phyloP scores from a whole-genome alignment of 2,329 filamentous ascomycete genomes.

The Cadophora sp. region DNA sequence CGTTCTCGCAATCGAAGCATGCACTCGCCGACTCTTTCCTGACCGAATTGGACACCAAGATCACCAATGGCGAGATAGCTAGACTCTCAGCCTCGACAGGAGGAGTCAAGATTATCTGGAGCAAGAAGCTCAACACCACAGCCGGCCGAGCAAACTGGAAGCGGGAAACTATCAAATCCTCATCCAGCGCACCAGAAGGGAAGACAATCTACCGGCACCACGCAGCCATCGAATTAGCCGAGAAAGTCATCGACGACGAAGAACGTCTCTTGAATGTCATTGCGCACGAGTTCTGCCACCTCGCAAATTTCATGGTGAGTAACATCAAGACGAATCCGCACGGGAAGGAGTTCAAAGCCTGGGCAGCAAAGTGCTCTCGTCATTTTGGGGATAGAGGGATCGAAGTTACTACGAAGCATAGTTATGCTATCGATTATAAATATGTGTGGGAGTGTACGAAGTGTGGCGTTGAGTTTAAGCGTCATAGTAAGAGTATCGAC shows the following conservation, averaged over 20 bases:
- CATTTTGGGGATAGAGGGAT: conserved; percentile 69
- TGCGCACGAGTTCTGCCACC: conserved; percentile 96
- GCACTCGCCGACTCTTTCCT: conserved; percentile 70
- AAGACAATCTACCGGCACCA: conserved; percentile 56
- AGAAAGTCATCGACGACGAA: conserved; percentile 84
- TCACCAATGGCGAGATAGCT: conserved; percentile 66
- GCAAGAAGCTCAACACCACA: conserved; percentile 79
- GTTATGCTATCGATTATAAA: conserved; percentile 89
- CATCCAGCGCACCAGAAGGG: neutral
- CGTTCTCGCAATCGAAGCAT: conserved; percentile 68
- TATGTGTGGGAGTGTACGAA: conserved; percentile 81
- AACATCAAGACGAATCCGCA: conserved; percentile 79
- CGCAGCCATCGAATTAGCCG: conserved; percentile 85
- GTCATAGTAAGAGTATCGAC: conserved; percentile 88
- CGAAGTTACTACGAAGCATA: conserved; percentile 87
- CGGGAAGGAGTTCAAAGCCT: conserved; percentile 82
- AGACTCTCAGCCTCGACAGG: conserved; percentile 67
- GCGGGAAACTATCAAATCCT: conserved; percentile 58
- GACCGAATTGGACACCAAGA: conserved; percentile 68
- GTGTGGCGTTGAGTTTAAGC: conserved; percentile 77
- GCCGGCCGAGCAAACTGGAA: conserved; percentile 79
- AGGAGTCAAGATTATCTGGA: conserved; percentile 76
- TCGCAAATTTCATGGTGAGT: conserved; percentile 89
- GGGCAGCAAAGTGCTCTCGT: conserved; percentile 63
- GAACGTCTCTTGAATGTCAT: conserved; percentile 84